Evolutionary conservation across 2,329 filamentous ascomycete genomes (phyloP), one percentile per base, ranked within the genome.

Genomic region (Colletotrichum coccodes): DNA sequence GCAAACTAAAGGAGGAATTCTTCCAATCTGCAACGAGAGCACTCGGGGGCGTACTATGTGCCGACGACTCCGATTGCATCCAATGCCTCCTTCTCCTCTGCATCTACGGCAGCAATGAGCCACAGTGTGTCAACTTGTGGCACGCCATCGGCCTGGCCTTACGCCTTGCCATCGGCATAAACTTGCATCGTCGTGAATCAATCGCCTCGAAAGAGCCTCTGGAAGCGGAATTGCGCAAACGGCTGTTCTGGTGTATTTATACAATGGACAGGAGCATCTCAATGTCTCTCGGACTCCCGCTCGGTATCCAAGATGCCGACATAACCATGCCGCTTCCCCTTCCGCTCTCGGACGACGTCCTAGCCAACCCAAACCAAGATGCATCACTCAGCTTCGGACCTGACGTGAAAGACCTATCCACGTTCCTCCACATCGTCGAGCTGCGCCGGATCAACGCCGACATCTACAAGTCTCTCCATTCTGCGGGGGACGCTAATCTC

Each of bases 181-280:
- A 75, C 18, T 40, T 75, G 1, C 54, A 60, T 32, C 71, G 72
- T 21, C 52, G 44, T 1, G 73, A 76, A 28, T 62, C 71, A 30
- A 44, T 74, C 2, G 52, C 36, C 4, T 54, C 64, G 21, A 60
- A 66, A 32, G 58, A 64, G 9, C 18, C 66, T 16, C 38, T 73
- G n/a, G 36, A 69, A 9, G 57, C 56, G 32, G 75, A 78, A 47
- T 74, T 77, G 70, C 49, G 57, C 38, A 75, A 76, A 23, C 72
- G 76, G 3, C 58, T 78, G 1, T 77, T 76, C 64, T 78, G 76
- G 76, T 74, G 74, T 44, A 68, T 76, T 8, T 76, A 76, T 40
- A 64, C 67, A n/a, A 74, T 74, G 61, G 69, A 75, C 5, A 68
- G 75, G 30, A 74, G 70, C 23, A 75, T 76, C 44, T 73, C 72